Conservation (phyloP, 1,284 basidiomycete genomes). For the Mycosarcoma mackinlayi region DNA sequence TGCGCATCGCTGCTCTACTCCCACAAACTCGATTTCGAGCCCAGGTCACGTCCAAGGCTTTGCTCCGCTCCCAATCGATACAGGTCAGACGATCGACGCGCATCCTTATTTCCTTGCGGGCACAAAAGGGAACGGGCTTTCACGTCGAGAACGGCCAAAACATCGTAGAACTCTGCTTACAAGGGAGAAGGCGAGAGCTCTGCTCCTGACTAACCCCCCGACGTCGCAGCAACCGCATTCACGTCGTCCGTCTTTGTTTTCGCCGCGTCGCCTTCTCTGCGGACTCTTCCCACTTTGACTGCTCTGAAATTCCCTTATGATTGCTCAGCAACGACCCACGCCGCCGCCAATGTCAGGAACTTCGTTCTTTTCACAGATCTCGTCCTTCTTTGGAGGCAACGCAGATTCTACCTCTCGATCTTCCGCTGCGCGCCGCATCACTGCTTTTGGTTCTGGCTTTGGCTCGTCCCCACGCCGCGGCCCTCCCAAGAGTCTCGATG, state of each 20-base stretch:
- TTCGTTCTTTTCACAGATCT: constrained; percentile 57
- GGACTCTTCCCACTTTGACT: neutral
- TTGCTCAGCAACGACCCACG: constrained; percentile 43
- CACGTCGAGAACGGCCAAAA: no score
- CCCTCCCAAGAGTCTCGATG: constrained; percentile 39
- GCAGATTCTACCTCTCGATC: constrained; percentile 1
- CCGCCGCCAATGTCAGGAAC: constrained; percentile 37
- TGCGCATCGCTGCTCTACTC: no score
- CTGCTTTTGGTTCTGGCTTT: constrained; percentile 40
- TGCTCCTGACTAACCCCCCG: no score
- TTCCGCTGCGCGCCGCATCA: constrained; percentile 22
- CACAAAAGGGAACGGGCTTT: no score
- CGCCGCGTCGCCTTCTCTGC: neutral
- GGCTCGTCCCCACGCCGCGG: constrained; percentile 49
- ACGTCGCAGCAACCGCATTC: constrained; percentile 2
- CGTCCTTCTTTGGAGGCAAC: constrained; percentile 56
- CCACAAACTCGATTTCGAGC: no score
- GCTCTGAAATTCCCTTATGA: constrained; percentile 14
- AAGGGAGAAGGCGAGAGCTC: no score
- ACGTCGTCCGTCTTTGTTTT: no score
- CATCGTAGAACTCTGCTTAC: no score
- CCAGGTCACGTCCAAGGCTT: no score
- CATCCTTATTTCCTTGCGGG: no score
- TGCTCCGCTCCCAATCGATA: no score
- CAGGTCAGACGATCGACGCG: no score